These are phyloP conservation scores for Dalbergia oliveri DNA, from an alignment of 306 rosid genomes.

Conservation along the genomic window DNA sequence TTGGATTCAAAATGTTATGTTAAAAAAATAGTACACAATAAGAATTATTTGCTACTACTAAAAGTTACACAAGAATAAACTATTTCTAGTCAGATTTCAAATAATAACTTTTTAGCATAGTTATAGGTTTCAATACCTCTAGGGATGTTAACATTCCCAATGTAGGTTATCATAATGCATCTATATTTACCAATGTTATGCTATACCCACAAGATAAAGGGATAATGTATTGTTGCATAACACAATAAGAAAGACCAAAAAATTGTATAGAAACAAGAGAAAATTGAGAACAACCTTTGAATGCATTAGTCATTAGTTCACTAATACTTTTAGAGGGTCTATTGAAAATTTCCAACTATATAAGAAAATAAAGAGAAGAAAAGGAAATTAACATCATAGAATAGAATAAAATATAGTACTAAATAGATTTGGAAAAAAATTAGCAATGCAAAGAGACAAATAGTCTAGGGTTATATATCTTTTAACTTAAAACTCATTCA, in stretches of 20 bases:
- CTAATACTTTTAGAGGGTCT: constrained; percentile 55
- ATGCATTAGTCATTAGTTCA: constrained; percentile 74
- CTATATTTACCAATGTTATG: neutral
- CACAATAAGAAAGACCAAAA: constrained; percentile 5
- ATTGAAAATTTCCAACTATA: too few relatives aligned
- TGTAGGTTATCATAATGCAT: constrained; percentile 1
- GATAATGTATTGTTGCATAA: constrained; percentile 15
- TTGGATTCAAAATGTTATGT: constrained; percentile 45
- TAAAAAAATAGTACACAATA: constrained; percentile 8
- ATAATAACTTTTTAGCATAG: constrained; percentile 18
- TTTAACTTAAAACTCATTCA: constrained; percentile 60
- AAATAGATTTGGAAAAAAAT: neutral
- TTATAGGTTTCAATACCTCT: constrained; percentile 20
- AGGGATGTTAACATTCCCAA: constrained; percentile 22
- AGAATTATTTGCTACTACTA: constrained; percentile 7
- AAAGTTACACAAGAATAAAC: constrained; percentile 20
- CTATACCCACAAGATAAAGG: neutral
- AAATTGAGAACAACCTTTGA: constrained; percentile 72
- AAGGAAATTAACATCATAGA: too few relatives aligned
- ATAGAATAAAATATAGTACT: too few relatives aligned
- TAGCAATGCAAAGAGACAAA: constrained; percentile 16
- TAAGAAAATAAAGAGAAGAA: too few relatives aligned
- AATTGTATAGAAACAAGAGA: neutral
- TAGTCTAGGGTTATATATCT: constrained; percentile 53
- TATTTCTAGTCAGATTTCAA: constrained; percentile 20